Conservation (phyloP, 352 stramenopile genomes). For the Globisporangium takayamanum region DNA sequence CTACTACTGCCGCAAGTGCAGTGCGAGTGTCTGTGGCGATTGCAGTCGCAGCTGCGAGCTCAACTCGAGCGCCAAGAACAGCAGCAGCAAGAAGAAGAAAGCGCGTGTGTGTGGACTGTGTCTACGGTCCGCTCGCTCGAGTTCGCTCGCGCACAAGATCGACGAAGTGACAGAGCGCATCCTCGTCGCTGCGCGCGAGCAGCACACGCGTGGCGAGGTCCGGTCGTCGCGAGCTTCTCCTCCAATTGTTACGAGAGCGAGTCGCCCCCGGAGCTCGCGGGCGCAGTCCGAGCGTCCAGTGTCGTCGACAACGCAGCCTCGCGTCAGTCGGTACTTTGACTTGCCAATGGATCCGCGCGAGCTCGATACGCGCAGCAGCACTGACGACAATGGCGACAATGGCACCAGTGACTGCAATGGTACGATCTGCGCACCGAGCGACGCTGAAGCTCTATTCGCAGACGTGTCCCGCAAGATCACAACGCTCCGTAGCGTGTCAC, state of each 20-base stretch:
- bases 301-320: not conserved
- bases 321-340: conserved; percentile 11
- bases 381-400: conserved; percentile 1
- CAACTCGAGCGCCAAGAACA: not conserved
- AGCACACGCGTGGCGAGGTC: no score
- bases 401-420: not conserved
- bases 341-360: conserved; percentile 12
- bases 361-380: conserved; percentile 1
- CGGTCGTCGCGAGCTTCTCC: no score
- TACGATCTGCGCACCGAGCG: conserved; percentile 3
- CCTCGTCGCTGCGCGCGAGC: no score
- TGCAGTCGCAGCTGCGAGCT: conserved; percentile 16
- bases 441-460: not conserved
- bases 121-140: conserved; percentile 5
- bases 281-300: not conserved
- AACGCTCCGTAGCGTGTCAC: not conserved
- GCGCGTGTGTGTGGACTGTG: conserved; percentile 14
- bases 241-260: not conserved
- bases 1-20: conserved; percentile 18
- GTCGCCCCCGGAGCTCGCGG: not conserved
- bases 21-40: conserved; percentile 11
- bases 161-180: not conserved
- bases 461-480: not conserved
- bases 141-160: not conserved
- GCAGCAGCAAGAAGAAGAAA: conserved; percentile 10